Evolutionary conservation across 495 filamentous ascomycete genomes (phyloP).

Genomic region (Trichoderma asperelloides): DNA sequence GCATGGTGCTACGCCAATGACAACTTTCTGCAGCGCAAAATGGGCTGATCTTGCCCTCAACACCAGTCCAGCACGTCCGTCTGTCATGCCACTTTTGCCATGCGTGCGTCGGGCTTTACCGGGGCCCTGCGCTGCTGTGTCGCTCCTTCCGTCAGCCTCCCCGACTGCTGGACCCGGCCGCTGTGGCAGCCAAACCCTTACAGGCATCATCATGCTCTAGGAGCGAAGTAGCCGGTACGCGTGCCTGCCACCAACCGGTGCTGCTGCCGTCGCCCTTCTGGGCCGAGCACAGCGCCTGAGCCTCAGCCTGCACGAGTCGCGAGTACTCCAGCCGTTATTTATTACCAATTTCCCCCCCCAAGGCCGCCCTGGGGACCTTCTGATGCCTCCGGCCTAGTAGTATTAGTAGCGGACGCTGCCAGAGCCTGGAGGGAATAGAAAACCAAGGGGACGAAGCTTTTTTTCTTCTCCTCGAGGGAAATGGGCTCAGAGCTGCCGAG

Average conservation of each 20-base stretch:
- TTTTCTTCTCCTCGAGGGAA: not conserved
- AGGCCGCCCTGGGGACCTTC: not conserved
- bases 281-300: not conserved
- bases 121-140: not conserved
- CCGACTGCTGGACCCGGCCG: not conserved
- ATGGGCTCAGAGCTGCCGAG: not conserved
- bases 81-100: slow-evolving; percentile 7
- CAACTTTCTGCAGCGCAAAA: slow-evolving; percentile 1
- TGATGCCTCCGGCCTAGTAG: not conserved
- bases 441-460: not conserved
- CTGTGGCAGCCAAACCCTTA: not conserved
- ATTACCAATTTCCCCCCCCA: not conserved
- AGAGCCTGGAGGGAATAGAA: not conserved
- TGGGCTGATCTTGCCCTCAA: slow-evolving; percentile 2
- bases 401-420: not conserved
- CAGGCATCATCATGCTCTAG: no score
- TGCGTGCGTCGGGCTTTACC: slow-evolving; percentile 3
- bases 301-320: not conserved
- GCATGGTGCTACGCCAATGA: slow-evolving; percentile 5
- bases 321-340: not conserved
- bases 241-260: not conserved
- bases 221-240: no score
- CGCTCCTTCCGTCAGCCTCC: slow-evolving; percentile 6
- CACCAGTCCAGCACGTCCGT: not conserved
- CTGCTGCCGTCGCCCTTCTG: no score